These are phyloP conservation scores for Immersiella caudata DNA, from an alignment of 495 filamentous ascomycete species.

Conservation along the genomic window DNA sequence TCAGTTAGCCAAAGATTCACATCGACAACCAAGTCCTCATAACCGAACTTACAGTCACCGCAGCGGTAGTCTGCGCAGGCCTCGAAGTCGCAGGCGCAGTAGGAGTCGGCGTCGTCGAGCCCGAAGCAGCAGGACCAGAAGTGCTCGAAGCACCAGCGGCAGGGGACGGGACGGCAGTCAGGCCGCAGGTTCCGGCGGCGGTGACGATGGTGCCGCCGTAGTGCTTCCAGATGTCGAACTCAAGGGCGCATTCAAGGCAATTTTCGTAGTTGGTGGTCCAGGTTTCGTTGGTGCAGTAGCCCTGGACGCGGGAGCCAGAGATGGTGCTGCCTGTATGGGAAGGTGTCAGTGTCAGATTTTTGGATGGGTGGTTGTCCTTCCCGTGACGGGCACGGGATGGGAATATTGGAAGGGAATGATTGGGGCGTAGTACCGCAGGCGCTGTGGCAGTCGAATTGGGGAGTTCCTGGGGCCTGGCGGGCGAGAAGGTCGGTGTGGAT, in stretches of 20 bases:
- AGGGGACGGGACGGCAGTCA: slow-evolving; percentile 41
- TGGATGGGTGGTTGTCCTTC: neutral
- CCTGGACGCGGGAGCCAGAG: slow-evolving; percentile 22
- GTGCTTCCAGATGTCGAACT: slow-evolving; percentile 48
- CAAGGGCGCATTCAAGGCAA: slow-evolving; percentile 51
- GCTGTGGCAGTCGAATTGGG: slow-evolving; percentile 31
- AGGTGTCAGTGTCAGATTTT: slow-evolving; percentile 10
- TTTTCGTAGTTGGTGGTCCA: slow-evolving; percentile 42
- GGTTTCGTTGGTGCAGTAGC: slow-evolving; percentile 42
- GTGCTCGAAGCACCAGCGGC: neutral
- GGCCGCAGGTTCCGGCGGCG: slow-evolving; percentile 41
- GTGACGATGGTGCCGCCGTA: slow-evolving; percentile 44
- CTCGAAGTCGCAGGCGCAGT: neutral
- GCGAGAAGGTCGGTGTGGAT: slow-evolving; percentile 20
- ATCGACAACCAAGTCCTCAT: neutral
- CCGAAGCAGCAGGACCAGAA: neutral
- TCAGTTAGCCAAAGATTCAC: neutral
- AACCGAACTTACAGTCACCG: neutral
- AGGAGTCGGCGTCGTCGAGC: neutral
- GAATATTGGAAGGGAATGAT: neutral
- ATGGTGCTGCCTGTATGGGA: slow-evolving; percentile 23
- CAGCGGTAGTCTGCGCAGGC: neutral
- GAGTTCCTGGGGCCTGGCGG: slow-evolving; percentile 28
- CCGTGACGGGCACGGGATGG: neutral
- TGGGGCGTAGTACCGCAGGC: slow-evolving; percentile 30